Percentiles rank a stretch among this genome's conserved stretches.
Conservation (phyloP, 2,329 filamentous ascomycete species). For the Fusarium nygamai region DNA sequence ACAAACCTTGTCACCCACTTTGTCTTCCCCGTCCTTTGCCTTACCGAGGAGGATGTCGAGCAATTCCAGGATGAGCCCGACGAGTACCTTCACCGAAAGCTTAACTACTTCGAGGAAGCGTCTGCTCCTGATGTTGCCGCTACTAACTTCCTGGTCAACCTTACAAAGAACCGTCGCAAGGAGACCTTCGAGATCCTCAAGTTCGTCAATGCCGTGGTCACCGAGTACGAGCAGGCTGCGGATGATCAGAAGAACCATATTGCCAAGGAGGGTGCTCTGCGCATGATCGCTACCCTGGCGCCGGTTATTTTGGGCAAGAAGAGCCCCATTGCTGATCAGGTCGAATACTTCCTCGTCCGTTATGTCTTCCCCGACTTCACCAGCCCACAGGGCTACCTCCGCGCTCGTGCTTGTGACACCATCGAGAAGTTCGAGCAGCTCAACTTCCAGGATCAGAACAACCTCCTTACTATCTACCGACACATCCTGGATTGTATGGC, state of each 20-base stretch:
- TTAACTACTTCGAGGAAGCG: constrained; percentile 98
- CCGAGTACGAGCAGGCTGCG: constrained; percentile 85
- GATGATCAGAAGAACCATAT: constrained; percentile 92
- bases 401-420: constrained; percentile 94
- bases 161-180: constrained; percentile 94
- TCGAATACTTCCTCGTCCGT: constrained; percentile 97
- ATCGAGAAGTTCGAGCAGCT: constrained; percentile 98
- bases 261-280: constrained; percentile 93
- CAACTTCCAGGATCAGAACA: constrained; percentile 96
- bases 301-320: constrained; percentile 97
- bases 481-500: constrained; percentile 98
- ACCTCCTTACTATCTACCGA: constrained; percentile 94
- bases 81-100: constrained; percentile 95
- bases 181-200: constrained; percentile 94
- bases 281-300: constrained; percentile 96
- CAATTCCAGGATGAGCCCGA: constrained; percentile 94
- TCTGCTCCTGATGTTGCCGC: constrained; percentile 95
- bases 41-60: constrained; percentile 90
- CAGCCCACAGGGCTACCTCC: constrained; percentile 89
- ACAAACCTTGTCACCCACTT: constrained; percentile 94
- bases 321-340: constrained; percentile 95
- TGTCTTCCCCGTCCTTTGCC: constrained; percentile 93
- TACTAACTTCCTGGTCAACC: constrained; percentile 93
- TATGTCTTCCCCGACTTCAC: constrained; percentile 99
- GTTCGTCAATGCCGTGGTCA: constrained; percentile 95